Evolutionary conservation across 352 stramenopile genomes (phyloP).

Genomic region (Blastocystis sp.): DNA sequence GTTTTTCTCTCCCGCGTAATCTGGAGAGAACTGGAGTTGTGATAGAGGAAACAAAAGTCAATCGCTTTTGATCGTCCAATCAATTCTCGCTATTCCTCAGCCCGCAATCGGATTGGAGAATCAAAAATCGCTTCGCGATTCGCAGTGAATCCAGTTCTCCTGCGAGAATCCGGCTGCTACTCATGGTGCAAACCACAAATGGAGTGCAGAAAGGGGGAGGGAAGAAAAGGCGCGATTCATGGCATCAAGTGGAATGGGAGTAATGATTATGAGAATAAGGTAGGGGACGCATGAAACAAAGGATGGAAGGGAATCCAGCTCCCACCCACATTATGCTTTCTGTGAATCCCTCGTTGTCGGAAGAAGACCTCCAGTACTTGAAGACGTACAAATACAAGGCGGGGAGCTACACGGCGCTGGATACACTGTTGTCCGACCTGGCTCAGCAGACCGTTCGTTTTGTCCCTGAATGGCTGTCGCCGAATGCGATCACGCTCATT

Average conservation of each 20-base stretch:
- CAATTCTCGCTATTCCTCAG: not conserved
- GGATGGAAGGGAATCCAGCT: too few relatives aligned
- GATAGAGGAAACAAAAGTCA: not conserved
- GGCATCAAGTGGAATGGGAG: not conserved
- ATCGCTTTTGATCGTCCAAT: not conserved
- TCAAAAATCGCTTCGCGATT: not conserved
- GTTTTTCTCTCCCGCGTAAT: not conserved
- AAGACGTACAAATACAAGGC: not conserved
- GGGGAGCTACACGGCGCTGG: not conserved
- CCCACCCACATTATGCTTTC: not conserved
- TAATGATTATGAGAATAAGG: not conserved
- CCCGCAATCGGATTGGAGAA: not conserved
- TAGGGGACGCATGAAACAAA: too few relatives aligned
- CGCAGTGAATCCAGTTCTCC: not conserved
- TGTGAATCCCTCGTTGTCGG: not conserved
- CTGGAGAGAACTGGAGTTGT: not conserved
- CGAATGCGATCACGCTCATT: conserved; percentile 19
- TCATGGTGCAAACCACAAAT: too few relatives aligned
- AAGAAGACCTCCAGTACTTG: not conserved
- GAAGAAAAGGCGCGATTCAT: not conserved
- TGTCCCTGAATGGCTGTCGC: not conserved
- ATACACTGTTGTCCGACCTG: not conserved
- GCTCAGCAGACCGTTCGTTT: not conserved
- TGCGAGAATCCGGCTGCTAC: too few relatives aligned
- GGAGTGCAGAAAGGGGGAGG: not conserved